phyloP scores from a whole-genome alignment of 805 yeast genomes.

The Pachysolen tannophilus region DNA sequence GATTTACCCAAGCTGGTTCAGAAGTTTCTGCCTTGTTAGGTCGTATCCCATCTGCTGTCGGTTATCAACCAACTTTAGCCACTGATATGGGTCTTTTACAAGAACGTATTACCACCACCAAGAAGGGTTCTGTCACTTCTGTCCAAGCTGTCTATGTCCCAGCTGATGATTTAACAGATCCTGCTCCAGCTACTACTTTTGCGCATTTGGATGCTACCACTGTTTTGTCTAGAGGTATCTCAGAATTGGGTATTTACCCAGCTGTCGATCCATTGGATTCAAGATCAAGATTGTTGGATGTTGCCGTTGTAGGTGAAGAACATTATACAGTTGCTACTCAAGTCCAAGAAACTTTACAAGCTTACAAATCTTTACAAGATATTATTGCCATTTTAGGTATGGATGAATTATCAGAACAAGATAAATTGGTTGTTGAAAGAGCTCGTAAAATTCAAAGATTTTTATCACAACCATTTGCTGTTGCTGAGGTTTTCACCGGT shows the following conservation, averaged over 20 bases:
- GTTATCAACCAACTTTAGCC: constrained; percentile 99
- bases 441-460: constrained; percentile 99
- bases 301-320: constrained; percentile 95
- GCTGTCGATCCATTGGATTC: constrained; percentile 99
- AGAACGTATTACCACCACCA: constrained; percentile 99
- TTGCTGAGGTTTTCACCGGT: constrained; percentile 99
- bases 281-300: constrained; percentile 97
- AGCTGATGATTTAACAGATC: constrained; percentile 99
- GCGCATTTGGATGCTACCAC: constrained; percentile 99
- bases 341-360: constrained; percentile 98
- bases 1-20: constrained; percentile 99
- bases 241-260: constrained; percentile 99
- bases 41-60: constrained; percentile 99
- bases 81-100: constrained; percentile 99
- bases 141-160: constrained; percentile 99
- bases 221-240: constrained; percentile 98
- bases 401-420: constrained; percentile 99
- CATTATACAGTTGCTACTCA: constrained; percentile 92
- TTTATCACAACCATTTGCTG: constrained; percentile 99
- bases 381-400: constrained; percentile 99
- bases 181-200: constrained; percentile 99
- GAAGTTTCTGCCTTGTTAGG: constrained; percentile 99
- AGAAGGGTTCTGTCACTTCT: constrained; percentile 99
- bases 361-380: constrained; percentile 99
- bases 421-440: constrained; percentile 99